Base-by-base conservation (phyloP, 1,284 basidiomycete genomes). In the Ceraceosorus guamensis region DNA sequence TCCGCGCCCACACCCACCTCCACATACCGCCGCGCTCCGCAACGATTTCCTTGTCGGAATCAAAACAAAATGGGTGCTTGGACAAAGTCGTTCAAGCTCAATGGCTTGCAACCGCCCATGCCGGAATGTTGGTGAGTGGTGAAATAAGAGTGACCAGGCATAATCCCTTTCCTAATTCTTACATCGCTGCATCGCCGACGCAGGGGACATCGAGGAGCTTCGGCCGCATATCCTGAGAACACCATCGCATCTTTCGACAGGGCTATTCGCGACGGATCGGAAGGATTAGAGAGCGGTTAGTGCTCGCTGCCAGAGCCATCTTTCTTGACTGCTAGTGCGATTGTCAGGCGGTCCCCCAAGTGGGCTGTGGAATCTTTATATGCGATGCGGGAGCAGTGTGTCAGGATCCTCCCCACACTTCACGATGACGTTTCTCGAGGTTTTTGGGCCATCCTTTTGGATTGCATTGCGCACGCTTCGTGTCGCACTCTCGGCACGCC, bases 141-240 rank as follows among this genome's bases (percentile, higher is more conserved):
- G 24, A 24, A 24, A 3, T 24, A 24, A 24, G 3, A 24, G 24
- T 24, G 24, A 24, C 3, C 24, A 24, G 24, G n/a, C 10, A 18
- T 35, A 6, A 13, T 52, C 14, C 16, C 33, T 33, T 24, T 5
- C 47, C 8, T 13, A 2, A 41, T 24, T 24, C 24, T 24, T 24
- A 24, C 24, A 2, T 41, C 4, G 6, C 43, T 33, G 18, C 34
- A 34, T 24, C 54, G 6, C 11, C 53, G 16, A 14, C 16, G 31
- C 52, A 65, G 65, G 66, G 73, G 73, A 24, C 73, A 75, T 50
- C 73, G 73, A 31, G 73, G 73, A 10, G 72, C 73, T 14, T 75
- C 73, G 8, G 73, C 70, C 34, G 65, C 68, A n/a, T 75, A 71
- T 56, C 73, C 73, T 4, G 73, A 75, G 50, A 75, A 75, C 63